phyloP scores from a whole-genome alignment of 257 asterid species.

The Rhazya stricta region DNA sequence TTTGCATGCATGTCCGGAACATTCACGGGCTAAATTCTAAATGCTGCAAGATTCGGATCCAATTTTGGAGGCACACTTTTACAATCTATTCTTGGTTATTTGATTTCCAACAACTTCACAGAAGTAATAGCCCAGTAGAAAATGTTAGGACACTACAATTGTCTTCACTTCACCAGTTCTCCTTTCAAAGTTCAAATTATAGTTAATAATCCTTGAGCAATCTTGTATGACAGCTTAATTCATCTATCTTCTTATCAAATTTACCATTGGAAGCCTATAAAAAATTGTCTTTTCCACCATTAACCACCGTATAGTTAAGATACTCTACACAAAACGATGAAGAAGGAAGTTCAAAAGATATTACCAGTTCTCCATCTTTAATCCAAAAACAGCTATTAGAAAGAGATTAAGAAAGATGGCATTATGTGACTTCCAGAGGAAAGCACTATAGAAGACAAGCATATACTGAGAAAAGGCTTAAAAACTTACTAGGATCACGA shows the following conservation, averaged over 20 bases:
- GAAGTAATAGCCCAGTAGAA: too few relatives aligned
- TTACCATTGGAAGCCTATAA: not conserved
- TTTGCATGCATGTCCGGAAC: not conserved
- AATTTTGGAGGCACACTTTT: not conserved
- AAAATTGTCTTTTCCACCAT: not conserved
- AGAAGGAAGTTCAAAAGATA: not conserved
- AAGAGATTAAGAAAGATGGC: too few relatives aligned
- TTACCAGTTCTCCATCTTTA: not conserved
- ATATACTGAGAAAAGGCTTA: not conserved
- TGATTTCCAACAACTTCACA: not conserved
- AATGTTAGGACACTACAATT: too few relatives aligned
- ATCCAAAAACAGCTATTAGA: not conserved
- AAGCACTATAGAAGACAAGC: not conserved
- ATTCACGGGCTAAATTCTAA: not conserved
- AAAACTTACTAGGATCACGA: constrained; percentile 76
- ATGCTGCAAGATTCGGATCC: not conserved
- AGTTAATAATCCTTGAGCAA: not conserved
- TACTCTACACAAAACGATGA: not conserved
- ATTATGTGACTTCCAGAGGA: not conserved
- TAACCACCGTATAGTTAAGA: not conserved
- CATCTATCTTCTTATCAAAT: not conserved
- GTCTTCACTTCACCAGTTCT: not conserved
- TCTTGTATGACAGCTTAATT: not conserved
- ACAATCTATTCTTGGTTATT: not conserved
- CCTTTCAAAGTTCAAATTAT: not conserved